These are phyloP conservation scores for Pseudogymnoascus sp. DNA, from an alignment of 2,329 filamentous ascomycete species.

Conservation along the genomic window DNA sequence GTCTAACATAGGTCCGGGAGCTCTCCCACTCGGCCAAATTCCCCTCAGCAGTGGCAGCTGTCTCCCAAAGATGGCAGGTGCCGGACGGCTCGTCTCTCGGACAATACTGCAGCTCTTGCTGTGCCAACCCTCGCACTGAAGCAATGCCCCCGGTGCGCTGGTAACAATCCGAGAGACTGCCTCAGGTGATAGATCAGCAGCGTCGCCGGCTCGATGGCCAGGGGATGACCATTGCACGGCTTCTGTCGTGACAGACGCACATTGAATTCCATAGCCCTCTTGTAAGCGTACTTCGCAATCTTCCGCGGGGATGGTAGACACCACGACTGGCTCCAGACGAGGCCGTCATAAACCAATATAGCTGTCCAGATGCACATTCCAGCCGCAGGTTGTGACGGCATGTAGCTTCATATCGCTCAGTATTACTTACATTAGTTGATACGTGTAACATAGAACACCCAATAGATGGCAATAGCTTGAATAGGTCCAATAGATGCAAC, in stretches of 20 bases:
- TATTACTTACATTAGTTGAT: background rate
- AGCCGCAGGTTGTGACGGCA: background rate
- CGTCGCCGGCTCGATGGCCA: background rate
- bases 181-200: background rate
- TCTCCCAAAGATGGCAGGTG: background rate
- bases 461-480: background rate
- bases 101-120: conserved; percentile 2
- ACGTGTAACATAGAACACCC: background rate
- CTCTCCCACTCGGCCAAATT: background rate
- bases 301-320: background rate
- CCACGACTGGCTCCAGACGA: background rate
- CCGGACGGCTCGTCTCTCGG: background rate
- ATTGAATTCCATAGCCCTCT: background rate
- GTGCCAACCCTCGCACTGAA: background rate
- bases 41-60: background rate
- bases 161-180: background rate
- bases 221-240: background rate
- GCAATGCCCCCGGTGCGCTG: background rate
- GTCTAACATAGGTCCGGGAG: background rate
- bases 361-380: background rate
- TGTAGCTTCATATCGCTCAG: background rate
- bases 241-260: background rate
- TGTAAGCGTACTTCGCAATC: background rate
- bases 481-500: background rate
- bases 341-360: background rate